Base-by-base conservation (phyloP, 768 basidiomycete genomes). In the Naganishia kalamii region DNA sequence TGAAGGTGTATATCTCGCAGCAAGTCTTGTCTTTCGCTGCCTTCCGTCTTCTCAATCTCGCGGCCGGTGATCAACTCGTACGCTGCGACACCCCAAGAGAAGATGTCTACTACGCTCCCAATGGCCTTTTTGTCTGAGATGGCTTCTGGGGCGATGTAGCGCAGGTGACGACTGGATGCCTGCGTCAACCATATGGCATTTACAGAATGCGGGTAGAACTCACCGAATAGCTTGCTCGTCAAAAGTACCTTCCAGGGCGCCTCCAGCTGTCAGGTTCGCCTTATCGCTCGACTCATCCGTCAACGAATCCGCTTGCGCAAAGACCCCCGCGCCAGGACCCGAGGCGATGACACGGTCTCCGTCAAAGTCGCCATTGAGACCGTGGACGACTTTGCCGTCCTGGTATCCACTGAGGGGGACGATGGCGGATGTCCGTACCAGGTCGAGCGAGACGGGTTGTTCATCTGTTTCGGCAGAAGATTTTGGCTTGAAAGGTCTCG, bases 51-150 rank as follows among this genome's bases (percentile, higher is more conserved):
- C 29, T 74, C 72, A 5, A 70, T 69, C 4, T 63, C 63, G 11
- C 44, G 46, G 4, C 70, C 68, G 3, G 74, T 72, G 3, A 75
- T 15, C 29, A 74, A 50, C 52, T 75, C 73, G 62, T 73, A 75
- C 4, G 70, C 70, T 2, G 69, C 29, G 6, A 73, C 71, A 7
- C 72, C 76, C 44, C 74, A 72, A 4, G 69, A 68, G 35, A 69
- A 77, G 13, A 75, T 63, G 60, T 75, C 74, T 27, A 63, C 65
- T 0, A 64, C 12, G 27, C 27, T 29, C 62, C 65, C 37, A 62
- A 25, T 27, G 41, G 62, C 11, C 62, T 52, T 47, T 17, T 52
- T 59, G 19, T 67, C 43, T 1, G 64, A 61, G 4, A 70, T 62
- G 3, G 68, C 62, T 57, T 68, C 70, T 2, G 74, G 74, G 1